Percentiles rank a stretch among this genome's conserved stretches.
These are phyloP conservation scores for Geotrichum reessii DNA, from an alignment of 1,139 yeast genomes.

Conservation along the genomic window DNA sequence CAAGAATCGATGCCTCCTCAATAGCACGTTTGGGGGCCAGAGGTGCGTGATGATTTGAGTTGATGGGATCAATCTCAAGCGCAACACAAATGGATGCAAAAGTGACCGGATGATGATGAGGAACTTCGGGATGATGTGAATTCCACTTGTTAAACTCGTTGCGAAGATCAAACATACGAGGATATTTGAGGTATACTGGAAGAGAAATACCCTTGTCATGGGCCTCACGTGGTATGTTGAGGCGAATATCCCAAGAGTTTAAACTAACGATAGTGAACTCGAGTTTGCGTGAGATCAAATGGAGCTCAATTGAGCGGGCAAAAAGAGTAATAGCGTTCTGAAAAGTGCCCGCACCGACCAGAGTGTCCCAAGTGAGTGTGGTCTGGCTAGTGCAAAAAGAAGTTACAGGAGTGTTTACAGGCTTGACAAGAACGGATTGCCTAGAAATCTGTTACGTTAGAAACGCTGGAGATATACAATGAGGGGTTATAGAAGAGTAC, in stretches of 20 bases:
- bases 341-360: constrained; percentile 46
- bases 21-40: constrained; percentile 37
- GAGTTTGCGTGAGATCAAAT: constrained; percentile 41
- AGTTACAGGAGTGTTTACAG: constrained; percentile 63
- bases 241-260: constrained; percentile 64
- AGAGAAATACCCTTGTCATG: constrained; percentile 65
- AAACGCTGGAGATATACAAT: background rate
- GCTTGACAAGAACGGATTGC: constrained; percentile 51
- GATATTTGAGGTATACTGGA: constrained; percentile 71
- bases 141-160: constrained; percentile 73
- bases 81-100: constrained; percentile 53
- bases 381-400: constrained; percentile 47
- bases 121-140: constrained; percentile 55
- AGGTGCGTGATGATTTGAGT: constrained; percentile 23
- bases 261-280: constrained; percentile 65
- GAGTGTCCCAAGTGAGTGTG: constrained; percentile 58
- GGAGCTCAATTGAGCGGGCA: constrained; percentile 46
- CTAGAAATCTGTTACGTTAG: constrained; percentile 29
- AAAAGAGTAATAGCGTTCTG: constrained; percentile 55
- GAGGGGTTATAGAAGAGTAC: constrained; percentile 25
- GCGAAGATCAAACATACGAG: constrained; percentile 69
- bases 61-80: constrained; percentile 47
- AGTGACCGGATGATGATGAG: constrained; percentile 47
- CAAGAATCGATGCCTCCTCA: constrained; percentile 40
- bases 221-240: constrained; percentile 75